A percentile compares a stretch with the other conserved stretches of the same genome.
Evolutionary conservation across 202 grass and related monocot species (phyloP).

Genomic region (Musa balbisiana): DNA sequence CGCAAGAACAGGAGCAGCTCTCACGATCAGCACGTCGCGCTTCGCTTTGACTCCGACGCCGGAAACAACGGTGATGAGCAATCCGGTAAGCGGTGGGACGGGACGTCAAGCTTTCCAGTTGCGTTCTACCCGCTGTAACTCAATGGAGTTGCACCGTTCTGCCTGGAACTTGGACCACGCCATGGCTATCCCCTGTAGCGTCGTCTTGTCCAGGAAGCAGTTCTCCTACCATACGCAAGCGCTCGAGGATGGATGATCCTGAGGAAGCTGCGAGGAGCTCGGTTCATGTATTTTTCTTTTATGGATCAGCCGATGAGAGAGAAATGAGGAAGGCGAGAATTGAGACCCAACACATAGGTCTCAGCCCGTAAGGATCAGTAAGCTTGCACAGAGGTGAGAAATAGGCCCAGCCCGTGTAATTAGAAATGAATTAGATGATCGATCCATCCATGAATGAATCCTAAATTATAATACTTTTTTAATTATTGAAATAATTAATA

Average conservation of each 20-base stretch:
- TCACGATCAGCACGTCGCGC: slow-evolving; percentile 60
- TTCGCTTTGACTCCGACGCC: slow-evolving; percentile 50
- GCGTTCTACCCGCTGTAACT: slow-evolving; percentile 34
- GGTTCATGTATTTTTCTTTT: background rate
- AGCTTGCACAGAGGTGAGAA: too few relatives aligned
- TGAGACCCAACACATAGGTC: too few relatives aligned
- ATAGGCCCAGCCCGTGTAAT: too few relatives aligned
- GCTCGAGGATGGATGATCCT: slow-evolving; percentile 53
- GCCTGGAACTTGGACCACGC: too few relatives aligned
- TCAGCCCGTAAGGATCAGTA: too few relatives aligned
- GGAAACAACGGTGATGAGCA: background rate
- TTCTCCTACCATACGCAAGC: slow-evolving; percentile 37
- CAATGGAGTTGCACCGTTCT: slow-evolving; percentile 31
- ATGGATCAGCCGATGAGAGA: too few relatives aligned
- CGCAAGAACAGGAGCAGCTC: slow-evolving; percentile 76
- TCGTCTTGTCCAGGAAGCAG: background rate
- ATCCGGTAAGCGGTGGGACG: too few relatives aligned
- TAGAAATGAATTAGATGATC: too few relatives aligned
- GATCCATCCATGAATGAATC: too few relatives aligned
- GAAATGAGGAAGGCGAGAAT: too few relatives aligned
- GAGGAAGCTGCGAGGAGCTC: slow-evolving; percentile 82
- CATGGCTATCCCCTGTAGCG: slow-evolving; percentile 22
- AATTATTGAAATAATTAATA: too few relatives aligned
- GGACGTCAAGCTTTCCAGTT: slow-evolving; percentile 28
- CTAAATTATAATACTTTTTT: too few relatives aligned